phyloP scores from a whole-genome alignment of 2,329 filamentous ascomycete genomes.

The Aspergillus brasiliensis region DNA sequence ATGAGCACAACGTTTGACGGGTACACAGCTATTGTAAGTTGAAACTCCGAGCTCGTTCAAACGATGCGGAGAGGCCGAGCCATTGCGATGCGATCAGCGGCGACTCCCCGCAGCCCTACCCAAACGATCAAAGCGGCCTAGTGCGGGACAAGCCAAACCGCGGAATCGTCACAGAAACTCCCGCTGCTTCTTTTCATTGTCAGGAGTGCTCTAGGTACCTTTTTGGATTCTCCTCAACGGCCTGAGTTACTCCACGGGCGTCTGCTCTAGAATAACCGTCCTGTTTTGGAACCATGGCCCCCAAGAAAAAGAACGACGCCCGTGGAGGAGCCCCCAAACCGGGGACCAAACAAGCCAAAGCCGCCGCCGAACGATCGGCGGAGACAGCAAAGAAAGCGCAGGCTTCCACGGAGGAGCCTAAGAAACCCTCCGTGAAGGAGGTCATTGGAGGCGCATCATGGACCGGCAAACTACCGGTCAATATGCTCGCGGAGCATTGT shows the following conservation, averaged over 20 bases:
- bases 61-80: conserved; percentile 10
- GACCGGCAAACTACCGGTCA: conserved; percentile 96
- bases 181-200: background rate
- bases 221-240: background rate
- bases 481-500: conserved; percentile 89
- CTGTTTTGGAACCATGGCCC: conserved; percentile 36
- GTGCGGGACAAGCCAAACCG: conserved; percentile 32
- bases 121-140: conserved; percentile 25
- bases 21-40: background rate
- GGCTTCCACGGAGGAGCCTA: conserved; percentile 50
- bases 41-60: background rate
- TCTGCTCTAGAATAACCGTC: conserved; percentile 9
- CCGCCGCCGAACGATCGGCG: conserved; percentile 35
- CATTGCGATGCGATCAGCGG: conserved; percentile 4
- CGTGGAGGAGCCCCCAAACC: conserved; percentile 42
- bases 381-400: conserved; percentile 35
- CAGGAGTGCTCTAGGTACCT: background rate
- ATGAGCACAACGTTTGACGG: background rate
- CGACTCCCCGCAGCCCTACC: conserved; percentile 15
- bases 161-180: background rate
- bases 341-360: conserved; percentile 44
- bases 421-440: conserved; percentile 66
- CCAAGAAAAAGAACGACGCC: conserved; percentile 45
- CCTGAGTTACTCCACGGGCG: conserved; percentile 27
- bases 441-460: conserved; percentile 93